These are phyloP conservation scores for Gautieria morchelliformis DNA, from an alignment of 768 basidiomycete species.

Conservation along the genomic window DNA sequence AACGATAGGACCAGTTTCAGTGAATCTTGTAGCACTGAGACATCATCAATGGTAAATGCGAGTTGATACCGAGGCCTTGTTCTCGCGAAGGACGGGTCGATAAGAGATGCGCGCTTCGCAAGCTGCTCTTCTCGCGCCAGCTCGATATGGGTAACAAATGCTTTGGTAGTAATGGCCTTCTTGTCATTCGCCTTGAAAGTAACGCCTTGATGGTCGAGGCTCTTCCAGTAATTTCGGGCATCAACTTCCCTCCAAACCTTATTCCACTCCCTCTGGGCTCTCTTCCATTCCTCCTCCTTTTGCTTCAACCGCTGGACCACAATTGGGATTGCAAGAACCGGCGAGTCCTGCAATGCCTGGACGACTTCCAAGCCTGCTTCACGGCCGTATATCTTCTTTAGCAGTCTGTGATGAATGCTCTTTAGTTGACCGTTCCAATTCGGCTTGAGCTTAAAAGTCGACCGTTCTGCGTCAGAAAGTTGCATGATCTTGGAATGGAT, in stretches of 20 bases:
- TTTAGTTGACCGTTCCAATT: conserved; percentile 83
- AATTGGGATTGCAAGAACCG: conserved; percentile 79
- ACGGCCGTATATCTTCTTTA: conserved; percentile 95
- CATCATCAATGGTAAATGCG: conserved; percentile 66
- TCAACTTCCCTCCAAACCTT: conserved; percentile 98
- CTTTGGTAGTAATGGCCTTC: conserved; percentile 65
- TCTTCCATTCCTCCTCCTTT: conserved; percentile 98
- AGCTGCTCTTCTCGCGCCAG: conserved; percentile 74
- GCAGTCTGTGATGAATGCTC: conserved; percentile 82
- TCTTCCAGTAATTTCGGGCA: conserved; percentile 86
- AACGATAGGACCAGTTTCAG: conserved; percentile 85
- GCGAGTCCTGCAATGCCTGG: conserved; percentile 86
- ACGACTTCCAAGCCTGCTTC: conserved; percentile 77
- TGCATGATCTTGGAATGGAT: conserved; percentile 79
- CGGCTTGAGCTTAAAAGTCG: conserved; percentile 76
- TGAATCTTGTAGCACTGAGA: conserved; percentile 72
- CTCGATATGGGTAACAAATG: conserved; percentile 79
- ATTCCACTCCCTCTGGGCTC: conserved; percentile 97
- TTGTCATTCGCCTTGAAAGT: conserved; percentile 88
- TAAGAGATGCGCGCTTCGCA: conserved; percentile 55
- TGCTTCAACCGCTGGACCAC: conserved; percentile 83
- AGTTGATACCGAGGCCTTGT: conserved; percentile 70
- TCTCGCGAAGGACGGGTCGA: conserved; percentile 44
- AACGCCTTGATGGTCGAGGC: conserved; percentile 88
- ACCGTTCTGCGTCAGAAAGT: conserved; percentile 69